Percentiles rank a stretch among this genome's conserved stretches.
Conservation (phyloP, 345 rosid genomes). For the Brassica juncea region DNA sequence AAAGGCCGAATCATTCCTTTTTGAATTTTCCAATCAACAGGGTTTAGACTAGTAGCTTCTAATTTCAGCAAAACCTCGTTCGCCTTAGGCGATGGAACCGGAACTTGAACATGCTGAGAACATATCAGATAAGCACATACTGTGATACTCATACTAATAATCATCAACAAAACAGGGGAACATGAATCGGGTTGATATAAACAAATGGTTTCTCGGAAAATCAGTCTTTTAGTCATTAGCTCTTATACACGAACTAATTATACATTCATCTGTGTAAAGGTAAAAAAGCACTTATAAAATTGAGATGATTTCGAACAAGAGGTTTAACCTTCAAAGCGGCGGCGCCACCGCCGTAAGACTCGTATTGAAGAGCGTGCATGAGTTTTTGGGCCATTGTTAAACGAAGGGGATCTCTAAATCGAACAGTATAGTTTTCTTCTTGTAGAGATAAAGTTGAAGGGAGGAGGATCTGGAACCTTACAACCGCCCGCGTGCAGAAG, state of each 20-base stretch:
- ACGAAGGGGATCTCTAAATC: conserved; percentile 7
- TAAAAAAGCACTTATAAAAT: neutral
- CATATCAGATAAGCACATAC: conserved; percentile 2
- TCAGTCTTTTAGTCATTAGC: neutral
- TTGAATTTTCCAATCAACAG: conserved; percentile 72
- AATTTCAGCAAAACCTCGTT: conserved; percentile 61
- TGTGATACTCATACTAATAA: neutral
- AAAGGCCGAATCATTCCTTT: conserved; percentile 63
- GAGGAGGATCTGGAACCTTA: neutral
- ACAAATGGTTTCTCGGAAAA: neutral
- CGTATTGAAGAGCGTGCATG: conserved; percentile 54
- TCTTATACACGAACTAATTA: neutral
- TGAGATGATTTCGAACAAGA: neutral
- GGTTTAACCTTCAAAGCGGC: conserved; percentile 44
- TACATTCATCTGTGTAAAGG: neutral
- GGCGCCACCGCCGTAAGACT: conserved; percentile 49
- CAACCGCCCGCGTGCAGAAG: neutral
- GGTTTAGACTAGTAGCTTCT: conserved; percentile 65
- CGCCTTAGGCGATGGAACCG: conserved; percentile 50
- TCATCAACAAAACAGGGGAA: neutral
- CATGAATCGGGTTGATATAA: neutral
- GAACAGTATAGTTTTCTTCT: neutral
- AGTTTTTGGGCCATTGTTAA: conserved; percentile 44
- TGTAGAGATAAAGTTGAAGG: neutral
- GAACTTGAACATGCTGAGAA: conserved; percentile 66